These are phyloP conservation scores for Rhizopogon vesiculosus DNA, from an alignment of 768 basidiomycete genomes.

Conservation along the genomic window DNA sequence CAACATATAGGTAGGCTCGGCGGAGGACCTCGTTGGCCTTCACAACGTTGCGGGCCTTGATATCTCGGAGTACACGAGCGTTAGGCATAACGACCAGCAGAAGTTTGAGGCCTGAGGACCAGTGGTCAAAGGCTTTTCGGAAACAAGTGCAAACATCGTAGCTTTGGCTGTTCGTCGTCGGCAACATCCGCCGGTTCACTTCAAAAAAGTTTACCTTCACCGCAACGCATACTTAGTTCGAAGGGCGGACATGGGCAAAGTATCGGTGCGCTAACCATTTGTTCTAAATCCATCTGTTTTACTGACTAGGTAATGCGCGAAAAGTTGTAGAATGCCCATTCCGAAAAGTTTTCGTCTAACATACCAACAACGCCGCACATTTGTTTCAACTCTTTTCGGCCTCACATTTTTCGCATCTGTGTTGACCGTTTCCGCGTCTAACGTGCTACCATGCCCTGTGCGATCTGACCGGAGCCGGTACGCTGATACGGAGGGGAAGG, in stretches of 20 bases:
- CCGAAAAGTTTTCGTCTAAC: conserved; percentile 56
- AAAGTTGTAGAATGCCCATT: conserved; percentile 49
- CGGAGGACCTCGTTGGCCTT: conserved; percentile 75
- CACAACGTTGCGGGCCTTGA: conserved; percentile 72
- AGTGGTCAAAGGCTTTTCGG: background rate
- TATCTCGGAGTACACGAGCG: conserved; percentile 64
- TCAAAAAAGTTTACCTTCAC: background rate
- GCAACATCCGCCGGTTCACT: background rate
- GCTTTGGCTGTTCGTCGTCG: background rate
- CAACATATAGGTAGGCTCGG: conserved; percentile 89
- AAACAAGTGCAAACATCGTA: conserved; percentile 20
- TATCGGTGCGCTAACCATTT: conserved; percentile 10
- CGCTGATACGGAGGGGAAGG: conserved; percentile 43
- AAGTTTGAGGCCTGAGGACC: background rate
- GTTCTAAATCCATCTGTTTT: too few relatives aligned
- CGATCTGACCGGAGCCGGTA: conserved; percentile 52
- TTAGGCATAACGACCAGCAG: conserved; percentile 30
- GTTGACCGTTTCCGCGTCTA: conserved; percentile 76
- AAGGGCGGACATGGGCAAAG: conserved; percentile 21
- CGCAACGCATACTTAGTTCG: background rate
- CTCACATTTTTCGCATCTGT: conserved; percentile 77
- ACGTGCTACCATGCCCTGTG: conserved; percentile 78
- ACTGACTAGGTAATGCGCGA: background rate
- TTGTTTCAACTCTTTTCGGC: conserved; percentile 76
- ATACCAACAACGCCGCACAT: conserved; percentile 54